These are phyloP conservation scores for Ascochyta lentis DNA, from an alignment of 2,329 filamentous ascomycete species.

Conservation along the genomic window DNA sequence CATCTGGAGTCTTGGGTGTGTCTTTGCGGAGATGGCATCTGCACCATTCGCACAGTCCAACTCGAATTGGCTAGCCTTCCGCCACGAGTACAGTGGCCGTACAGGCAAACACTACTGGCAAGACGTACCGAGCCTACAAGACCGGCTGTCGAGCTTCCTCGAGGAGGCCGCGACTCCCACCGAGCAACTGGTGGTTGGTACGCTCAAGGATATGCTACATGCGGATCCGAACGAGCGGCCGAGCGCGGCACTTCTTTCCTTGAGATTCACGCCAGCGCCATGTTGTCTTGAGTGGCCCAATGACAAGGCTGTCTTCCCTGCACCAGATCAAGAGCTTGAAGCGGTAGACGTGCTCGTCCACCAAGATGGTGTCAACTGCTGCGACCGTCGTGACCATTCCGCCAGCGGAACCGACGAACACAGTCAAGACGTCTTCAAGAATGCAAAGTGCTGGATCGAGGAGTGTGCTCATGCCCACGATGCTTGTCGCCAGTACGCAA, in stretches of 20 bases:
- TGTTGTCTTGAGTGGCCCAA: constrained; percentile 49
- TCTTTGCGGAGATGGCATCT: constrained; percentile 90
- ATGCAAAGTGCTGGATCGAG: constrained; percentile 39
- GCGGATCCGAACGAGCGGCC: constrained; percentile 39
- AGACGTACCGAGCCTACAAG: constrained; percentile 39
- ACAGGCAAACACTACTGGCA: constrained; percentile 47
- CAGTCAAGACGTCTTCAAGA: constrained; percentile 13
- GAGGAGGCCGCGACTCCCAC: constrained; percentile 24
- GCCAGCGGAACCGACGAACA: background rate
- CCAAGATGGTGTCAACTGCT: constrained; percentile 26
- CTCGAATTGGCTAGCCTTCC: constrained; percentile 34
- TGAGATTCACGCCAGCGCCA: constrained; percentile 45
- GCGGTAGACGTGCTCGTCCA: constrained; percentile 34
- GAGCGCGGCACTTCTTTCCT: constrained; percentile 38
- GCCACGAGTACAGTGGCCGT: constrained; percentile 37
- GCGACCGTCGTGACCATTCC: constrained; percentile 17
- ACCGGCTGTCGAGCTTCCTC: constrained; percentile 32
- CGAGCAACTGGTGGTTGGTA: constrained; percentile 35
- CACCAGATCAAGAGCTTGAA: constrained; percentile 40
- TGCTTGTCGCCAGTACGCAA: constrained; percentile 27
- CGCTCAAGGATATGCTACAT: constrained; percentile 43
- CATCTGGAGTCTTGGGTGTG: constrained; percentile 95
- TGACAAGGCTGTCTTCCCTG: constrained; percentile 40
- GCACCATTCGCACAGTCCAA: constrained; percentile 34
- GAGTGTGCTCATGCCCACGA: constrained; percentile 38